Percentiles rank a stretch among this genome's conserved stretches.
Conservation (phyloP, 495 filamentous ascomycete species). For the Hyaloscypha hepaticicola region DNA sequence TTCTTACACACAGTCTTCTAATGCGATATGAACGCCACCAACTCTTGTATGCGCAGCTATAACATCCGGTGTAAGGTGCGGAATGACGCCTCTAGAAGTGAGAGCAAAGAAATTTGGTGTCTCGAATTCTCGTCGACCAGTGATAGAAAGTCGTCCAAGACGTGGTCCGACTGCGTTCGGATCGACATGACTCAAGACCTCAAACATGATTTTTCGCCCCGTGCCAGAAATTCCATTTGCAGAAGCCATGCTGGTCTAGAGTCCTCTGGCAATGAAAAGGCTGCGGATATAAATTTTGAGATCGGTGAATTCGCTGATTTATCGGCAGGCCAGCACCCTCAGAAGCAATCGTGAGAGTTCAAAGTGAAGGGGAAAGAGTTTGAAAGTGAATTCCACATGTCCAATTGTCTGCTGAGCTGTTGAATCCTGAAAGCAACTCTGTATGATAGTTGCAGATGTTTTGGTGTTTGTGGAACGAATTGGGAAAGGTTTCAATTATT, state of each 20-base stretch:
- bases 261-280: neutral
- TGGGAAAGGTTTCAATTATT: neutral
- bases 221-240: neutral
- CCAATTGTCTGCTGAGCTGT: neutral
- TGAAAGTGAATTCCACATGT: slow-evolving; percentile 1
- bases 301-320: slow-evolving; percentile 8
- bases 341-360: slow-evolving; percentile 11
- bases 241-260: neutral
- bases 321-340: slow-evolving; percentile 27
- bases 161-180: slow-evolving; percentile 36
- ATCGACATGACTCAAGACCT: slow-evolving; percentile 19
- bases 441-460: neutral
- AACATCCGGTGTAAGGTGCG: slow-evolving; percentile 87
- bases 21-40: slow-evolving; percentile 69
- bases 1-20: slow-evolving; percentile 84
- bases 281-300: neutral
- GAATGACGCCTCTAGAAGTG: slow-evolving; percentile 78
- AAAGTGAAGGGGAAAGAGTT: neutral
- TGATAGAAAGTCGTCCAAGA: slow-evolving; percentile 62
- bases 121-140: slow-evolving; percentile 58
- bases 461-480: neutral
- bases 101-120: slow-evolving; percentile 81
- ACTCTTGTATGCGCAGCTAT: slow-evolving; percentile 62
- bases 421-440: neutral
- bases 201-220: slow-evolving; percentile 9